A percentile compares a stretch with the other conserved stretches of the same genome.
phyloP scores from a whole-genome alignment of 192 early-diverging fungal species.

The Haplosporangium gracile region DNA sequence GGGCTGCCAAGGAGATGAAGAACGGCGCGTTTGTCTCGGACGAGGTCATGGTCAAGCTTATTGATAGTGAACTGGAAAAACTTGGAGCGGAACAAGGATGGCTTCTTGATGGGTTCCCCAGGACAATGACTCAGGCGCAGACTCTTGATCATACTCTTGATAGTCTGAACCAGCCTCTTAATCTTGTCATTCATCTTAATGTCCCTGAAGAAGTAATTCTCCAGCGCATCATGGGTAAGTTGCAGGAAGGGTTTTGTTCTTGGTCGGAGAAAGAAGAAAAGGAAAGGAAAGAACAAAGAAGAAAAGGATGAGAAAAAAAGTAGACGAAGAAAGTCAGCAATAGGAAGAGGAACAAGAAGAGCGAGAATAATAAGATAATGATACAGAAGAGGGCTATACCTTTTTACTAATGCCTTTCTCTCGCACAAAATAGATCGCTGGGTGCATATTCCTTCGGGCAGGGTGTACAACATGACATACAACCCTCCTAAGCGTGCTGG shows the following conservation, averaged over 20 bases:
- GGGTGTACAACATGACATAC: slow-evolving; percentile 94
- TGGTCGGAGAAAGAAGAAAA: background rate
- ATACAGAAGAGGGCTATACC: background rate
- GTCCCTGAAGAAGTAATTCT: slow-evolving; percentile 94
- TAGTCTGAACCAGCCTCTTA: slow-evolving; percentile 72
- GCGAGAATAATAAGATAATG: too few relatives aligned
- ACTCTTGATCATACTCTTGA: slow-evolving; percentile 74
- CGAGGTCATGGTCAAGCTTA: slow-evolving; percentile 73
- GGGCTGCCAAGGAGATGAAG: slow-evolving; percentile 68
- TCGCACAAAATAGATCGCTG: slow-evolving; percentile 80
- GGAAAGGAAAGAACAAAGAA: too few relatives aligned
- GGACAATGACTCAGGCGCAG: slow-evolving; percentile 86
- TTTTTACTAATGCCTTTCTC: slow-evolving; percentile 5
- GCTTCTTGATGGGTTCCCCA: slow-evolving; percentile 94
- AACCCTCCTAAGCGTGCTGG: slow-evolving; percentile 90
- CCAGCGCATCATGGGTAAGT: slow-evolving; percentile 84
- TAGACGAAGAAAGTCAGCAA: too few relatives aligned
- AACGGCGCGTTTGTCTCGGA: slow-evolving; percentile 77
- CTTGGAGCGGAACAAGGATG: slow-evolving; percentile 67
- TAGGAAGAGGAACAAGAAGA: too few relatives aligned
- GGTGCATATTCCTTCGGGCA: slow-evolving; percentile 91
- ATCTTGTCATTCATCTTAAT: slow-evolving; percentile 89
- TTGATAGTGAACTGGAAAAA: slow-evolving; percentile 71
- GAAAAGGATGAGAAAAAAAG: background rate
- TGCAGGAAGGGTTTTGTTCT: too few relatives aligned